Evolutionary conservation across 257 asterid genomes (phyloP).

Genomic region (Orobanche coerulescens): DNA sequence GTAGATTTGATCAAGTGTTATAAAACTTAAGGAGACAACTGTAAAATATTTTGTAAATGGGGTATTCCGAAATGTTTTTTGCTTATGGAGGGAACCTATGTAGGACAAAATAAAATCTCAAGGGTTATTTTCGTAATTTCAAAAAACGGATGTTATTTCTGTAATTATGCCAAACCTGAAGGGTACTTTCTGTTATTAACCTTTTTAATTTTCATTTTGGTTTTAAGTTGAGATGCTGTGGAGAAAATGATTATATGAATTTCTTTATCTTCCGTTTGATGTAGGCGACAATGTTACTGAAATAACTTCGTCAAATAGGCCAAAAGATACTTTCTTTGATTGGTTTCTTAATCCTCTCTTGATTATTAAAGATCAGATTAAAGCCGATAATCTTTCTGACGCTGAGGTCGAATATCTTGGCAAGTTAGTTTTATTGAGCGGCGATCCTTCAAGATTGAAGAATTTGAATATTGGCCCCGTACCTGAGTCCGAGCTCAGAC

Average conservation of each 20-base stretch:
- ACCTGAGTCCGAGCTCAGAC: constrained; percentile 64
- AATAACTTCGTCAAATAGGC: constrained; percentile 71
- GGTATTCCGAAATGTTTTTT: no score
- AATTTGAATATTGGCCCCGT: constrained; percentile 33
- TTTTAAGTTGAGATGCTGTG: background rate
- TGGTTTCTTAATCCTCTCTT: constrained; percentile 89
- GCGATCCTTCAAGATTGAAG: constrained; percentile 59
- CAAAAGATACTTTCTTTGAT: constrained; percentile 67
- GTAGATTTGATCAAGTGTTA: no score
- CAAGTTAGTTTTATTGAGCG: constrained; percentile 48
- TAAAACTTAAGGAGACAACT: no score
- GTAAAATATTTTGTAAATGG: no score
- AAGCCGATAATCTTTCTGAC: constrained; percentile 68
- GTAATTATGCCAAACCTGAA: no score
- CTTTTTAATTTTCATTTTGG: background rate
- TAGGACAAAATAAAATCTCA: no score
- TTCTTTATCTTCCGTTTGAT: background rate
- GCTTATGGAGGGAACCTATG: no score
- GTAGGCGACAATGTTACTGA: constrained; percentile 60
- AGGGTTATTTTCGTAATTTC: no score
- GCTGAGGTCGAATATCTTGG: constrained; percentile 73
- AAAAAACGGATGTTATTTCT: no score
- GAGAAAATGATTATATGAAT: constrained; percentile 4
- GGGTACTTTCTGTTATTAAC: no score
- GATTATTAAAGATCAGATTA: constrained; percentile 82